phyloP scores from a whole-genome alignment of 345 rosid genomes.

The Pugionium dolabratum region DNA sequence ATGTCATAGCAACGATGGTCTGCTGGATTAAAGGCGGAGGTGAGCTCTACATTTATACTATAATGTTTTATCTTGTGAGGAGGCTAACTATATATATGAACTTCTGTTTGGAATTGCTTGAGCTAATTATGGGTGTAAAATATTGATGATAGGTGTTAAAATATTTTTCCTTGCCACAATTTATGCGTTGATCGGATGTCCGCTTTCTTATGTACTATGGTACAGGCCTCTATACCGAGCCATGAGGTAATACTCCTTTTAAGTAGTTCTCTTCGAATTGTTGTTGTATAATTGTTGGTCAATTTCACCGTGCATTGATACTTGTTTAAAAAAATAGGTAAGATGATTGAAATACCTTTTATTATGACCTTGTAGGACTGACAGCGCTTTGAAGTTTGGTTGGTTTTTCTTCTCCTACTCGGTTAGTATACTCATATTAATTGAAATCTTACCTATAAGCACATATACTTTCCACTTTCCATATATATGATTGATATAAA shows the following conservation, averaged over 20 bases:
- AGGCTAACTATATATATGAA: background rate
- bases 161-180: conserved; percentile 88
- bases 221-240: conserved; percentile 97
- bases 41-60: conserved; percentile 38
- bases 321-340: background rate
- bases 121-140: conserved; percentile 13
- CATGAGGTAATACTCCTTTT: conserved; percentile 58
- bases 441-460: background rate
- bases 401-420: conserved; percentile 96
- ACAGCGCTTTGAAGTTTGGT: conserved; percentile 91
- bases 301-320: background rate
- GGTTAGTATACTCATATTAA: conserved; percentile 54
- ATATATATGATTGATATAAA: conserved; percentile 16
- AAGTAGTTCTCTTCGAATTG: background rate
- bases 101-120: conserved; percentile 13
- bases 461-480: background rate
- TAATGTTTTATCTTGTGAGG: background rate
- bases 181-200: conserved; percentile 81
- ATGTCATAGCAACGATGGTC: conserved; percentile 74
- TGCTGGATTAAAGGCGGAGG: conserved; percentile 97
- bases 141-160: conserved; percentile 65
- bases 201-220: conserved; percentile 91
- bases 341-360: conserved; percentile 17
- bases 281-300: background rate
- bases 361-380: conserved; percentile 70